phyloP scores from a whole-genome alignment of 2,329 filamentous ascomycete species.

The Penicillium sp. region DNA sequence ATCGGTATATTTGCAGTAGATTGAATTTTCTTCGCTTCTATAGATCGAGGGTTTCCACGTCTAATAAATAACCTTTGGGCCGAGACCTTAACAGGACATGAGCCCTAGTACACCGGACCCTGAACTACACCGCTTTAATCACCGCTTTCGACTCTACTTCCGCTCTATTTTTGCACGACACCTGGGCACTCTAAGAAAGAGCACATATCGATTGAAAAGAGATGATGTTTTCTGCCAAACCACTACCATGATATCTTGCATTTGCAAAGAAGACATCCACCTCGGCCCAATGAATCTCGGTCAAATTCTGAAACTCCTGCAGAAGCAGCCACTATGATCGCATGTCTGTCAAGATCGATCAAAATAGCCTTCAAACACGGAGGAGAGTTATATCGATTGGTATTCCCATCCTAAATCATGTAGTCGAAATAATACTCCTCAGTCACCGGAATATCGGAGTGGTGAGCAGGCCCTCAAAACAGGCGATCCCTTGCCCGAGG shows the following conservation, averaged over 20 bases:
- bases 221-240: background rate
- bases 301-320: constrained; percentile 17
- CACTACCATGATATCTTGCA: background rate
- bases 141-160: too few species aligned
- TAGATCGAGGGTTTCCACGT: too few species aligned
- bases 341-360: constrained; percentile 29
- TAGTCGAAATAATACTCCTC: constrained; percentile 22
- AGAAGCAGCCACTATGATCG: constrained; percentile 16
- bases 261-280: constrained; percentile 13
- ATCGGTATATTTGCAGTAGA: too few species aligned
- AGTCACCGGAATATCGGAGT: constrained; percentile 46
- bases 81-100: too few species aligned
- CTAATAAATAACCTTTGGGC: too few species aligned
- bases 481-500: constrained; percentile 46
- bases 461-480: constrained; percentile 47
- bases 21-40: too few species aligned
- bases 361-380: constrained; percentile 16
- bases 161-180: too few species aligned
- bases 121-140: too few species aligned
- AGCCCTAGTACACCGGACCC: too few species aligned
- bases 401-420: constrained; percentile 26
- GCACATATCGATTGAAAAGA: too few species aligned
- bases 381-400: constrained; percentile 28
- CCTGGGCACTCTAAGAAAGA: too few species aligned
- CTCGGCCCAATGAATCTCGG: constrained; percentile 11